Base-by-base conservation (phyloP, 1,284 basidiomycete species). In the Puccinia polysora region DNA sequence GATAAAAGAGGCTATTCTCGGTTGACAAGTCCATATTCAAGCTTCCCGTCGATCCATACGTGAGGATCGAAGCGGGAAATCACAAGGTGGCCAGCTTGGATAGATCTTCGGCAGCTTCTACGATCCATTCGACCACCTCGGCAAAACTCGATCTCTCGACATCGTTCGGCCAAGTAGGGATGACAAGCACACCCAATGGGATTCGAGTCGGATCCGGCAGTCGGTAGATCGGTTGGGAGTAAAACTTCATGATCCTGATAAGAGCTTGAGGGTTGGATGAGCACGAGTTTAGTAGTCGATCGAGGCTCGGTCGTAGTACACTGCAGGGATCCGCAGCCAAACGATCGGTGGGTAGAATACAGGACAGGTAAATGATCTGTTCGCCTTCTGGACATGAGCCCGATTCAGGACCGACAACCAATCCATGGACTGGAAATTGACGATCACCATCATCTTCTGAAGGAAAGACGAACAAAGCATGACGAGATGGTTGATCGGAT, bases 391-490 rank as follows among this genome's bases (percentile, higher is more conserved):
- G 63, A 65, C 63, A 65, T 2, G 63, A 53, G 8, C 34, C 50
- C 1, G 63, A 53, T 6, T 65, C 63, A 1, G 63, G 50, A 10
- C 63, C 63, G 23, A 53, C 49, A n/a, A 65, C 18, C 28, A 65
- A 53, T n/a, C 32, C 63, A 40, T 65, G 63, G 5, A 53, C 50
- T 7, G 63, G 63, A 2, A 4, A 18, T 12, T 28, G 32, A 4
- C 4, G 6, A 23, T 20, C 10, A 28, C 6, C 28, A 18, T 38
- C 49, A 12, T 34, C 8, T 52, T 52, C 47, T 1, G 49, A n/a
- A 4, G 63, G 63, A 34, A 65, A 53, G n/a, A 65, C 63, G 20
- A 65, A 2, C 7, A 65, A 38, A 1, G 63, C 34, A 53, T 65
- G 49, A 34, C 14, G 2, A 12, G 20, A n/a, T 1, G 15, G 45